phyloP scores from a whole-genome alignment of 2,329 filamentous ascomycete genomes.

The Fusarium miscanthi region DNA sequence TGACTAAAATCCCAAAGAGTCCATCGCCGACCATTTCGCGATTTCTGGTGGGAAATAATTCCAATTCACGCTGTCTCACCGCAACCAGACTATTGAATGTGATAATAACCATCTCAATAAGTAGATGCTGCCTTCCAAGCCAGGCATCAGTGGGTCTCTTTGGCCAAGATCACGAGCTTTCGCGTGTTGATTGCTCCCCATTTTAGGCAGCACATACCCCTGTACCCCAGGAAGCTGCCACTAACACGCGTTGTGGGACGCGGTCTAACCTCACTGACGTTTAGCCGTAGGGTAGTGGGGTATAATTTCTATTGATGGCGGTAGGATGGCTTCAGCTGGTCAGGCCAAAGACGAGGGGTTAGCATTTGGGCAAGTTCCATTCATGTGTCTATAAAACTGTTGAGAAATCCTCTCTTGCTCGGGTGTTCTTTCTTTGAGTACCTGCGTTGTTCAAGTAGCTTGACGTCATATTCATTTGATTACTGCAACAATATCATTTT shows the following conservation, averaged over 20 bases:
- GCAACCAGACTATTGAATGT: constrained; percentile 12
- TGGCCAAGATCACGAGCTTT: constrained; percentile 39
- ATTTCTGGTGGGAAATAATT: background rate
- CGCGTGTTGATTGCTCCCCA: constrained; percentile 28
- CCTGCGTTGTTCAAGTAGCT: background rate
- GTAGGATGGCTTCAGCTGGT: constrained; percentile 30
- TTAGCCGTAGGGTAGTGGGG: constrained; percentile 23
- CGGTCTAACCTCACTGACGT: constrained; percentile 15
- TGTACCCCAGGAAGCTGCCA: constrained; percentile 5
- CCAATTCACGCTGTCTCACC: constrained; percentile 35
- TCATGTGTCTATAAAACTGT: constrained; percentile 37
- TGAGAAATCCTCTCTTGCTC: background rate
- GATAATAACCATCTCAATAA: constrained; percentile 1
- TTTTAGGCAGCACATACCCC: constrained; percentile 43
- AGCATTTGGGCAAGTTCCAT: background rate
- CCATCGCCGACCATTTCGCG: constrained; percentile 15
- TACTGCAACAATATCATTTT: background rate
- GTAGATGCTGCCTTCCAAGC: background rate
- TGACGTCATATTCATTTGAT: background rate
- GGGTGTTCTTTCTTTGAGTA: background rate
- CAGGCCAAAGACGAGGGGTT: background rate
- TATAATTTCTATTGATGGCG: background rate
- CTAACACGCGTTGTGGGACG: constrained; percentile 27
- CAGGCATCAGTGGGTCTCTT: constrained; percentile 40
- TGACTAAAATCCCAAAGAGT: constrained; percentile 11